phyloP scores from a whole-genome alignment of 129 eudicot genomes.

The Erigeron canadensis region DNA sequence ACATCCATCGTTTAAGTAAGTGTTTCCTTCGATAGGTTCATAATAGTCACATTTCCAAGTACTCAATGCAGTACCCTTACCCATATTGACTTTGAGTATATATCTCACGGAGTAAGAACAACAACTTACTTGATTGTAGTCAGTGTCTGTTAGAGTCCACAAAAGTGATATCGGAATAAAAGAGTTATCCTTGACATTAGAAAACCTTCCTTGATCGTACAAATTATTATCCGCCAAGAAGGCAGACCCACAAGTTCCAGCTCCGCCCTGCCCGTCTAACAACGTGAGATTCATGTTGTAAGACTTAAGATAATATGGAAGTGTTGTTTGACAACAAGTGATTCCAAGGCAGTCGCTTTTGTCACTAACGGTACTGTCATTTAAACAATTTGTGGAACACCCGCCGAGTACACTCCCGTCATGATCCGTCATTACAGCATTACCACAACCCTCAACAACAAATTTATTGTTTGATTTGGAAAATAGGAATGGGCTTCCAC shows the following conservation, averaged over 20 bases:
- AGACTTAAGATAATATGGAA: constrained; percentile 10
- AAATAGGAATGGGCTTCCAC: not conserved
- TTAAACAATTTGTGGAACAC: not conserved
- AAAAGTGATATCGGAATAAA: constrained; percentile 12
- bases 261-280: not conserved
- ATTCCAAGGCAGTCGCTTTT: constrained; percentile 4
- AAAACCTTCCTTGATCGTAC: not conserved
- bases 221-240: constrained; percentile 13
- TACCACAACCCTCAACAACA: constrained; percentile 23
- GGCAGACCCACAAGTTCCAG: constrained; percentile 14
- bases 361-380: too few relatives aligned
- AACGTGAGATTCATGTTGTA: not conserved
- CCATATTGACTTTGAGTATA: not conserved
- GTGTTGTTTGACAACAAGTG: constrained; percentile 17
- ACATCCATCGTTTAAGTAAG: constrained; percentile 9
- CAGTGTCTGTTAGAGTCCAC: constrained; percentile 1
- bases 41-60: not conserved
- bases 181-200: too few relatives aligned
- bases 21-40: not conserved
- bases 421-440: not conserved
- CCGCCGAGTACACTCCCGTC: not conserved
- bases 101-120: not conserved
- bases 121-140: not conserved
- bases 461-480: not conserved
- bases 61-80: not conserved